Conservation (phyloP, 306 rosid genomes). For the Hylodesmum podocarpum region DNA sequence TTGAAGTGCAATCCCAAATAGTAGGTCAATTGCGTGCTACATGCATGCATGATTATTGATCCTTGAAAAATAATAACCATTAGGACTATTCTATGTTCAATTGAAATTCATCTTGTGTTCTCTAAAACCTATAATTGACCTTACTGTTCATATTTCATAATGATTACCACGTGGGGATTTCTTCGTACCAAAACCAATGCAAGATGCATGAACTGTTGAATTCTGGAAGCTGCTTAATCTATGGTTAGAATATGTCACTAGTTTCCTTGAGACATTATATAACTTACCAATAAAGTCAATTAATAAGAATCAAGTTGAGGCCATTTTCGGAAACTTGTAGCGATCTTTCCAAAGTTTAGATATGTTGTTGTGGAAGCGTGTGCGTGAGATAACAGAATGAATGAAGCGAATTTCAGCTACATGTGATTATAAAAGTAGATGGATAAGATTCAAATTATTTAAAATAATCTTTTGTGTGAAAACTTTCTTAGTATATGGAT, state of each 20-base stretch:
- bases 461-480: no score
- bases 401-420: no score
- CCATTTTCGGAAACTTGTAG: neutral
- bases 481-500: no score
- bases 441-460: no score
- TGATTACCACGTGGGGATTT: constrained; percentile 19
- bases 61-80: neutral
- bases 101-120: neutral
- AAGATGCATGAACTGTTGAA: constrained; percentile 5
- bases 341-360: neutral
- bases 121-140: neutral
- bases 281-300: neutral
- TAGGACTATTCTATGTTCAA: neutral
- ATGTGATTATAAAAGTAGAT: no score
- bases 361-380: neutral
- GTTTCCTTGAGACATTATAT: neutral
- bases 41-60: neutral
- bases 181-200: constrained; percentile 1
- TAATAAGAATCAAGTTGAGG: neutral
- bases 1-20: neutral
- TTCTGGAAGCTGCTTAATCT: neutral
- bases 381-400: neutral
- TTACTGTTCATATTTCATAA: neutral
- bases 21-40: constrained; percentile 16
- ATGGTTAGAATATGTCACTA: neutral